These are phyloP conservation scores for Tricholoma terreum DNA, from an alignment of 768 basidiomycete species.

Conservation along the genomic window DNA sequence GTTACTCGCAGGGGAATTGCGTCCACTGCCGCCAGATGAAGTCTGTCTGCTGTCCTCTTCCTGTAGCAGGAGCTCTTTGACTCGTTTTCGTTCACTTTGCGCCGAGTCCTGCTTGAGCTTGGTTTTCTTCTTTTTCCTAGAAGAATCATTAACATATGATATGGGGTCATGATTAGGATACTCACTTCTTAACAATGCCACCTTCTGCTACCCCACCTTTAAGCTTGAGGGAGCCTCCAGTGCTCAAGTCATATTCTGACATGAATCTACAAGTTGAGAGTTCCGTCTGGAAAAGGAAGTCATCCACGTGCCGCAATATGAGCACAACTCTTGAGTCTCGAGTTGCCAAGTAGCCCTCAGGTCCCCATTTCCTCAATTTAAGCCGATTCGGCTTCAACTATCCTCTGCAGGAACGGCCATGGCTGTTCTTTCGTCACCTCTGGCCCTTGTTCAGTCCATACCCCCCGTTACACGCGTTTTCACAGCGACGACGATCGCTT, in stretches of 20 bases:
- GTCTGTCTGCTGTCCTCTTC: slow-evolving; percentile 46
- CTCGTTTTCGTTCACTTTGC: slow-evolving; percentile 42
- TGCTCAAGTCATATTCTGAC: slow-evolving; percentile 83
- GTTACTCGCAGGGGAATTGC: slow-evolving; percentile 55
- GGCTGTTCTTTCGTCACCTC: slow-evolving; percentile 74
- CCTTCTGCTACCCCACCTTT: slow-evolving; percentile 81
- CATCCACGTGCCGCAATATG: slow-evolving; percentile 20
- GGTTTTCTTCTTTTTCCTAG: slow-evolving; percentile 87
- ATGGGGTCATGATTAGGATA: slow-evolving; percentile 8
- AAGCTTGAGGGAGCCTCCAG: slow-evolving; percentile 86
- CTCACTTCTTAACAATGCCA: slow-evolving; percentile 81
- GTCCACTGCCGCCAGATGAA: slow-evolving; percentile 54
- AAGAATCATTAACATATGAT: slow-evolving; percentile 9
- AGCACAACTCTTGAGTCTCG: not conserved
- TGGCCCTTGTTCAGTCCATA: slow-evolving; percentile 65
- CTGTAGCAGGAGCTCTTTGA: slow-evolving; percentile 48
- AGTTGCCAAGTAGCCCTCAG: not conserved
- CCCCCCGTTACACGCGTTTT: slow-evolving; percentile 79
- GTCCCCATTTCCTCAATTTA: slow-evolving; percentile 9
- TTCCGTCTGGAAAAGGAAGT: slow-evolving; percentile 14
- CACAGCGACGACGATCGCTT: slow-evolving; percentile 55
- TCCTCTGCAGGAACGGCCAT: slow-evolving; percentile 35
- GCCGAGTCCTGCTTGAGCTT: slow-evolving; percentile 57
- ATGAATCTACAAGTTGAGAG: slow-evolving; percentile 35
- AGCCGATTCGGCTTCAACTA: slow-evolving; percentile 9